Base-by-base conservation (phyloP, 495 filamentous ascomycete species). In the Annulohypoxylon maeteangense region DNA sequence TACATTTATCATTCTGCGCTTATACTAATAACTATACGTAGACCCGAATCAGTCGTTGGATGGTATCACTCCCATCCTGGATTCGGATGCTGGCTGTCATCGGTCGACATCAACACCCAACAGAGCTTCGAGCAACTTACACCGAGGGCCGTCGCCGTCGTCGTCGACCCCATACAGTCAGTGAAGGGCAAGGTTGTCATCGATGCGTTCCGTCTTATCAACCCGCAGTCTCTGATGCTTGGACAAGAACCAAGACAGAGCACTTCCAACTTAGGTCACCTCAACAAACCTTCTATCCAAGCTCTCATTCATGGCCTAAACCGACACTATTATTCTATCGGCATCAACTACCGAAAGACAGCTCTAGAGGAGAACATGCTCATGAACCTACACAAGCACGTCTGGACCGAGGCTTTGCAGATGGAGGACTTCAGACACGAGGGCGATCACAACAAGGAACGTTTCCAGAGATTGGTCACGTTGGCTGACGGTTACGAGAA, bases 1-100 rank as follows among this genome's bases (percentile, higher is more conserved):
- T 31, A 32, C 20, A n/a, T 12, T 16, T 27, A 14, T 40, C 0
- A 20, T 6, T 18, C 53, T 50, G 4, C 25, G 0, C 7, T 44
- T 1, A 40, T 18, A n/a, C 68, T 76, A 60, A 74, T 31, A 7
- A 20, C 27, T 70, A 11, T 34, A 6, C 57, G 65, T 66, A 97
- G 95, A 78, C 94, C 92, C 58, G 95, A 99, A 80, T 93, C 93
- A 0, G 95, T 99, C 67, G 95, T 99, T 36, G 95, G 95, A 76
- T 99, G 95, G 95, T 99, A 99, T 83, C 95, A 99, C 82, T 98
- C 95, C 29, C 95, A 99, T 87, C 95, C 95, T 57, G 95, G 95
- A 56, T 99, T 99, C 79, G 95, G 95, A 71, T 99, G 95, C 86
- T 99, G 95, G 95, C 89, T 99, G 16, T 98, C 95, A 5, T 95